Percentiles rank a stretch among this genome's conserved stretches.
Evolutionary conservation across 2,329 filamentous ascomycete species (phyloP).

Genomic region (Talaromyces sp.): DNA sequence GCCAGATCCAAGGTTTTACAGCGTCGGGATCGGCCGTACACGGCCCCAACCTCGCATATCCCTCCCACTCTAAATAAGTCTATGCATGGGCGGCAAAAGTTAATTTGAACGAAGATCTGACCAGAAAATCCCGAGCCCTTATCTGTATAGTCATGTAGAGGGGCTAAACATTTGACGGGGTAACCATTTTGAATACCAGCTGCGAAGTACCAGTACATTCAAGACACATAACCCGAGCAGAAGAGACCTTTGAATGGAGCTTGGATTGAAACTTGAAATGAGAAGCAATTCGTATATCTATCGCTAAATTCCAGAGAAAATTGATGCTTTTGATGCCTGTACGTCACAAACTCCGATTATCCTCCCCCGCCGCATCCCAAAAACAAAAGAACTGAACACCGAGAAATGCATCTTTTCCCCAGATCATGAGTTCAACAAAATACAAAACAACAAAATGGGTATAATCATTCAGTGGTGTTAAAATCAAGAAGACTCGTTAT

Average conservation of each 20-base stretch:
- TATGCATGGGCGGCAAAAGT: not conserved
- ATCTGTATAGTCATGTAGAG: too few relatives aligned
- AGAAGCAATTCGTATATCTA: constrained; percentile 1
- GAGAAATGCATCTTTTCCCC: not conserved
- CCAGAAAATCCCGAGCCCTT: too few relatives aligned
- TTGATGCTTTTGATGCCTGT: not conserved
- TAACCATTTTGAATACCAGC: too few relatives aligned
- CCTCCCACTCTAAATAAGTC: too few relatives aligned
- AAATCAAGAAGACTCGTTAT: constrained; percentile 10
- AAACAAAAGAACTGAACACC: not conserved
- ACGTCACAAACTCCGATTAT: not conserved
- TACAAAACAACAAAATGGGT: constrained; percentile 9
- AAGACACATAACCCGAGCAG: too few relatives aligned
- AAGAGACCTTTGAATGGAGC: too few relatives aligned
- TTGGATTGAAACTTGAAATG: not conserved
- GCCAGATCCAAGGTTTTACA: not conserved
- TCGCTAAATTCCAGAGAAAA: not conserved
- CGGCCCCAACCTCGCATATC: too few relatives aligned
- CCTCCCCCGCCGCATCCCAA: not conserved
- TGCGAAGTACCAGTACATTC: too few relatives aligned
- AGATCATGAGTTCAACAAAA: not conserved
- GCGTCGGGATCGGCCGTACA: not conserved
- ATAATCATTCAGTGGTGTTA: constrained; percentile 13
- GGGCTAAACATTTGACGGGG: too few relatives aligned
- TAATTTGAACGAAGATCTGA: not conserved